Evolutionary conservation across 2,329 filamentous ascomycete genomes (phyloP).

Genomic region (Penicillium hordei): DNA sequence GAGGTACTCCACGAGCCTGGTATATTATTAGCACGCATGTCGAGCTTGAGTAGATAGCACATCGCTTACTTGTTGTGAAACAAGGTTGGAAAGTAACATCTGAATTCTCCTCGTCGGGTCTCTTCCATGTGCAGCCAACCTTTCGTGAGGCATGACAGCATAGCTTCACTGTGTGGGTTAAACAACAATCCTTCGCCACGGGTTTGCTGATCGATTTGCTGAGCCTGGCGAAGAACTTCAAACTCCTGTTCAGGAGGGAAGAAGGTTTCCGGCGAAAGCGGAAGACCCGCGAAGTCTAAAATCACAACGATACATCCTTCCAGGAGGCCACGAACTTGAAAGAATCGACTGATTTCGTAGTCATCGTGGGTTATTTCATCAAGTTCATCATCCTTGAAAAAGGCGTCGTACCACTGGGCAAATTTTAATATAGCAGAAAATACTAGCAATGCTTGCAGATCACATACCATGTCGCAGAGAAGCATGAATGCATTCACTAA

Average conservation of each 20-base stretch:
- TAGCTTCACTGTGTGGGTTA: background rate
- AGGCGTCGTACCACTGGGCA: background rate
- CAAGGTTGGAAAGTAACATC: background rate
- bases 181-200: background rate
- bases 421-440: background rate
- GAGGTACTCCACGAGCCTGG: background rate
- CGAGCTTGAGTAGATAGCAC: no score
- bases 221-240: background rate
- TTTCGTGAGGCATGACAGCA: background rate
- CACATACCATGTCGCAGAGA: background rate
- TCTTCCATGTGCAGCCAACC: conserved; percentile 1
- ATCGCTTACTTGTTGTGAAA: background rate
- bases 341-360: background rate
- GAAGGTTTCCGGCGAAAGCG: background rate
- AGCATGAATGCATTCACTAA: background rate
- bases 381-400: background rate
- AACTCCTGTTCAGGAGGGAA: background rate
- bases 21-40: background rate
- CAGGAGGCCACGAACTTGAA: background rate
- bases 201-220: background rate
- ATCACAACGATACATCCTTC: background rate
- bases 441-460: background rate
- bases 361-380: background rate
- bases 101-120: background rate
- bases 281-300: background rate